phyloP scores from a whole-genome alignment of 257 asterid genomes.

The Lavandula angustifolia region DNA sequence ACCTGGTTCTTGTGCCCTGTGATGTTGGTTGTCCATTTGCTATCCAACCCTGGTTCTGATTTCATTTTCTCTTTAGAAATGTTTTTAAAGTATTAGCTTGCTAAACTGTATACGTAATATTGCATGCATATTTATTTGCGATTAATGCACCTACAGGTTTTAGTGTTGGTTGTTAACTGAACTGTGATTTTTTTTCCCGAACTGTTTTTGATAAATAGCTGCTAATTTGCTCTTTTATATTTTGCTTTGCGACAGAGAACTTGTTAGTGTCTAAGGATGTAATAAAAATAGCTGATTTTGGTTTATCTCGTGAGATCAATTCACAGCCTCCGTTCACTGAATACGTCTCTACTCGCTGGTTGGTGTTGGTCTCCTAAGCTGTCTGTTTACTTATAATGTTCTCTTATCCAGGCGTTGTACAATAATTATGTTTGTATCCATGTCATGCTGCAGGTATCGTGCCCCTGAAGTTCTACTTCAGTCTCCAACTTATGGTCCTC shows the following conservation, averaged over 20 bases:
- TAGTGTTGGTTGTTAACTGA: constrained; percentile 1
- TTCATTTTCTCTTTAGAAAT: not conserved
- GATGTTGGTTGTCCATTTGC: constrained; percentile 15
- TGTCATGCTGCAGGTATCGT: constrained; percentile 70
- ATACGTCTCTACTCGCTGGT: constrained; percentile 98
- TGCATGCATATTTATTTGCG: constrained; percentile 1
- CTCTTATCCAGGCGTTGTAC: not conserved
- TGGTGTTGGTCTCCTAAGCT: constrained; percentile 33
- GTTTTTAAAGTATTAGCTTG: not conserved
- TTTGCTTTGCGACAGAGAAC: constrained; percentile 59
- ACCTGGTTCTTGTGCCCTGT: not conserved
- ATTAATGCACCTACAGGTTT: not conserved
- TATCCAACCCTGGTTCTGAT: not conserved
- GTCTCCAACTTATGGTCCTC: constrained; percentile 76
- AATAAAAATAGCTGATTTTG: constrained; percentile 92
- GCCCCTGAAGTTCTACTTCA: constrained; percentile 98
- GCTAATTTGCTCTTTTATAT: not conserved
- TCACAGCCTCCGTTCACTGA: constrained; percentile 91
- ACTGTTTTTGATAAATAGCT: not conserved
- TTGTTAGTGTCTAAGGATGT: constrained; percentile 80
- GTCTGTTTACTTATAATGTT: constrained; percentile 15
- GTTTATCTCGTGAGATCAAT: constrained; percentile 94
- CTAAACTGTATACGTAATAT: not conserved
- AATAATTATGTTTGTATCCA: constrained; percentile 16
- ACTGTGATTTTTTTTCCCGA: not conserved